phyloP scores from a whole-genome alignment of 116 monocot genomes.

The Cymodocea nodosa region DNA sequence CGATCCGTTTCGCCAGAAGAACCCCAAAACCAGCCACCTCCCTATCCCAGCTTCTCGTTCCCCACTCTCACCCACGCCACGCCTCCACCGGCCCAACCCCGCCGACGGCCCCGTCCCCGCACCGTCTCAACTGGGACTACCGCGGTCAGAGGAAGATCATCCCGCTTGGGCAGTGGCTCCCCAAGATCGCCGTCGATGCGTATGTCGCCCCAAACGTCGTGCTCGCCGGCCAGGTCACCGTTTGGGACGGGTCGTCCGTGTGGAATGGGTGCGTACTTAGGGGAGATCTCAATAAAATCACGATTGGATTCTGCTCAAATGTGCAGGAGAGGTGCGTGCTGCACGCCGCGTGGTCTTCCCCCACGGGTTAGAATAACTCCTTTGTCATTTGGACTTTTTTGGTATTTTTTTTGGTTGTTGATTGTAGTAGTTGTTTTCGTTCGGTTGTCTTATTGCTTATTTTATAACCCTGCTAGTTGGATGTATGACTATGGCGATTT shows the following conservation, averaged over 20 bases:
- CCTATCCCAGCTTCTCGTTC: not conserved
- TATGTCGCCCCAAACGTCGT: slow-evolving; percentile 89
- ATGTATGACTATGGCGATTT: too few relatives aligned
- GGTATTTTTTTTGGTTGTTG: not conserved
- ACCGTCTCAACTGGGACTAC: slow-evolving; percentile 86
- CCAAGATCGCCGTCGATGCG: slow-evolving; percentile 90
- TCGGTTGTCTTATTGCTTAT: too few relatives aligned
- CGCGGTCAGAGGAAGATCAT: slow-evolving; percentile 66
- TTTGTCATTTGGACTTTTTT: not conserved
- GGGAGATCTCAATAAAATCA: slow-evolving; percentile 90
- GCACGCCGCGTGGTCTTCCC: slow-evolving; percentile 84
- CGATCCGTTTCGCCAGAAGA: slow-evolving; percentile 5
- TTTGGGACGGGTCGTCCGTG: slow-evolving; percentile 76
- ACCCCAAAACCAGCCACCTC: not conserved
- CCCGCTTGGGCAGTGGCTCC: slow-evolving; percentile 87
- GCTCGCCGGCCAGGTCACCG: slow-evolving; percentile 87
- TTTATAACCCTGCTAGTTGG: too few relatives aligned
- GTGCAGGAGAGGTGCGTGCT: slow-evolving; percentile 88
- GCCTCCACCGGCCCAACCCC: slow-evolving; percentile 1
- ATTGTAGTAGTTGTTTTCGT: not conserved
- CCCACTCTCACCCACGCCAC: not conserved
- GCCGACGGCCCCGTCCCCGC: slow-evolving; percentile 12
- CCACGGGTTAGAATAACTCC: slow-evolving; percentile 39
- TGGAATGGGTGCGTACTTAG: slow-evolving; percentile 85
- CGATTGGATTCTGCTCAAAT: slow-evolving; percentile 78